Conservation (phyloP, 2,329 filamentous ascomycete genomes). For the Penicillium sp. region DNA sequence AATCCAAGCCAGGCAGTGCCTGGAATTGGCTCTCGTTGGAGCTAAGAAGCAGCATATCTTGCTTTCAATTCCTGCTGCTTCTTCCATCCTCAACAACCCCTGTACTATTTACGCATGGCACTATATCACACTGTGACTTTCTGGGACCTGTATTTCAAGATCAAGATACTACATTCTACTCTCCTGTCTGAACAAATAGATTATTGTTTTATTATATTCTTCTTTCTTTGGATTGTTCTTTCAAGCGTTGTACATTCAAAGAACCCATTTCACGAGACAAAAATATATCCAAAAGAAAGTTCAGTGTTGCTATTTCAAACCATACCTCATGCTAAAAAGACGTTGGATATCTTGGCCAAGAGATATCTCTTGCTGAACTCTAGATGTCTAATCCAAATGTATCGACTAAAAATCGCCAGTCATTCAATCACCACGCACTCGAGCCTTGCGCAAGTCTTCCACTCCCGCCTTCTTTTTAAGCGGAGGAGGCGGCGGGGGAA, state of each 20-base stretch:
- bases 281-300: background rate
- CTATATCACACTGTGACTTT: slow-evolving; percentile 17
- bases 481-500: background rate
- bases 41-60: background rate
- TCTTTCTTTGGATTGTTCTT: background rate
- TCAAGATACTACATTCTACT: slow-evolving; percentile 22
- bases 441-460: background rate
- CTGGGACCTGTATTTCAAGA: slow-evolving; percentile 23
- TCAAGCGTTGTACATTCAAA: background rate
- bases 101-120: slow-evolving; percentile 20
- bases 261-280: background rate
- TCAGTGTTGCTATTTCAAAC: background rate
- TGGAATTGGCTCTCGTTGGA: slow-evolving; percentile 3
- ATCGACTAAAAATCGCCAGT: background rate
- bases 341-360: background rate
- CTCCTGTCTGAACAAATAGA: slow-evolving; percentile 24
- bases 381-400: background rate
- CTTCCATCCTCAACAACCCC: slow-evolving; percentile 3
- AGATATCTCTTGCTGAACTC: background rate
- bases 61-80: slow-evolving; percentile 3
- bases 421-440: background rate
- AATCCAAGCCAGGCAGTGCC: slow-evolving; percentile 4
- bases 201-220: background rate
- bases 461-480: background rate
- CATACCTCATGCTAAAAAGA: background rate